phyloP scores from a whole-genome alignment of 2,329 filamentous ascomycete genomes.

The Fusarium chuoi region DNA sequence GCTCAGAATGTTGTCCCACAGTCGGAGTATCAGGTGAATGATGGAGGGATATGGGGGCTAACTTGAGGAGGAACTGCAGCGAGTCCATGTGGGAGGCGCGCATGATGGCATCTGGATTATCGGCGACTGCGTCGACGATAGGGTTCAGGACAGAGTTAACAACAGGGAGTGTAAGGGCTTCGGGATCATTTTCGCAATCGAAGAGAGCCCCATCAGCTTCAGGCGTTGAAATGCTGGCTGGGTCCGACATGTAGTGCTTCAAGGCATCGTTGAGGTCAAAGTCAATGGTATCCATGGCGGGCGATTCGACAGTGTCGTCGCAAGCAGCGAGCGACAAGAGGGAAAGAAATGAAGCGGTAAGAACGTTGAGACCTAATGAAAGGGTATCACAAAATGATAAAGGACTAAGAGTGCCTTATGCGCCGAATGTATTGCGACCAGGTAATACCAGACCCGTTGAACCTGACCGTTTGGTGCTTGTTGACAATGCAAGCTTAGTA shows the following conservation, averaged over 20 bases:
- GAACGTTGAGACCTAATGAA: slow-evolving; percentile 16
- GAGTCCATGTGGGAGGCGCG: slow-evolving; percentile 87
- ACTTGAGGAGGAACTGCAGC: slow-evolving; percentile 96
- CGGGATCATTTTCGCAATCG: slow-evolving; percentile 93
- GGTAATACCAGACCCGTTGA: slow-evolving; percentile 22
- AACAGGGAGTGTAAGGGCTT: slow-evolving; percentile 78
- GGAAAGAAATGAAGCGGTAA: slow-evolving; percentile 17
- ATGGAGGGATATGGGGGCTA: slow-evolving; percentile 67
- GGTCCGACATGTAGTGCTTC: slow-evolving; percentile 96
- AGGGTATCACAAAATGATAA: slow-evolving; percentile 23
- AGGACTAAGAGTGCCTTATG: neutral
- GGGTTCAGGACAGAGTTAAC: slow-evolving; percentile 90
- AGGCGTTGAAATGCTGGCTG: slow-evolving; percentile 80
- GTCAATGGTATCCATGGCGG: slow-evolving; percentile 76
- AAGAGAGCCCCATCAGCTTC: slow-evolving; percentile 86
- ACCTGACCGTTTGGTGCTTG: slow-evolving; percentile 30
- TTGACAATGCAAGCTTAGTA: slow-evolving; percentile 15
- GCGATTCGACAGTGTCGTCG: slow-evolving; percentile 35
- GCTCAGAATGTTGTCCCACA: slow-evolving; percentile 46
- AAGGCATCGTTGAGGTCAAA: slow-evolving; percentile 98
- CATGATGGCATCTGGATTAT: slow-evolving; percentile 88
- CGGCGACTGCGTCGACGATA: slow-evolving; percentile 91
- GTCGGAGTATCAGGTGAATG: slow-evolving; percentile 32
- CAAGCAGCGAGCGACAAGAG: slow-evolving; percentile 24
- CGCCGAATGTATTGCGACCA: slow-evolving; percentile 6